A percentile compares a stretch with the other conserved stretches of the same genome.
These are phyloP conservation scores for Cladobotryum protrusum DNA, from an alignment of 2,329 filamentous ascomycete species.

Conservation along the genomic window DNA sequence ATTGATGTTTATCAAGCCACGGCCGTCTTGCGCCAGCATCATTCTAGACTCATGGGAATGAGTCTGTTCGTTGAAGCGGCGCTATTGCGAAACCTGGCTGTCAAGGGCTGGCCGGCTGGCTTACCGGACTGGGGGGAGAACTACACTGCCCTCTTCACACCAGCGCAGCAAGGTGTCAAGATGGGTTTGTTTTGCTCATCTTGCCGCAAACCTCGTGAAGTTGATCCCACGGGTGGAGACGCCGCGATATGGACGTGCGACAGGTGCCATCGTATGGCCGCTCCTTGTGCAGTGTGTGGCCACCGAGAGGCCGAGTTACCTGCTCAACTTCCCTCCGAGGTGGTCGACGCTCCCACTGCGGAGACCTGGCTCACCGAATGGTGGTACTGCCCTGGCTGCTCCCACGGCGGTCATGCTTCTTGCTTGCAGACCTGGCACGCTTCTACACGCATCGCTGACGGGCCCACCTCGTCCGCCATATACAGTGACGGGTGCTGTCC, in stretches of 20 bases:
- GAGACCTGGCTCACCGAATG: conserved; percentile 37
- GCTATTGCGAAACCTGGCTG: conserved; percentile 54
- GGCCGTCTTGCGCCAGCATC: conserved; percentile 54
- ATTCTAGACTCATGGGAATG: conserved; percentile 53
- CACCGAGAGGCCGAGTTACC: conserved; percentile 45
- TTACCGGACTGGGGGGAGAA: conserved; percentile 48
- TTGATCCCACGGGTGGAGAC: conserved; percentile 39
- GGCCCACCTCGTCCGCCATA: conserved; percentile 18
- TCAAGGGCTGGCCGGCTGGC: conserved; percentile 48
- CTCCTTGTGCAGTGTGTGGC: conserved; percentile 53
- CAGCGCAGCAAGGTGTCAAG: conserved; percentile 49
- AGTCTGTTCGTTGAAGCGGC: conserved; percentile 55
- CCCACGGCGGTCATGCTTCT: conserved; percentile 55
- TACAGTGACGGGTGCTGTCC: conserved; percentile 55
- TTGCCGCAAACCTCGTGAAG: conserved; percentile 51
- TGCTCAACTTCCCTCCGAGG: conserved; percentile 29
- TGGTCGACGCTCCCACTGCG: conserved; percentile 19
- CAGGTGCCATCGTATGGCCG: conserved; percentile 47
- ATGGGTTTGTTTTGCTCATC: conserved; percentile 48
- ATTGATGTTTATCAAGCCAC: conserved; percentile 51
- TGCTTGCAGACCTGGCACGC: conserved; percentile 57
- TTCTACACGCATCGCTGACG: conserved; percentile 20
- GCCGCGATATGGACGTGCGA: conserved; percentile 52
- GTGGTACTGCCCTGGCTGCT: conserved; percentile 59
- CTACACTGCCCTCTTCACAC: conserved; percentile 48